Evolutionary conservation across 495 filamentous ascomycete species (phyloP), one percentile per base, ranked within the genome.

Genomic region (Hyaloscypha finlandica): DNA sequence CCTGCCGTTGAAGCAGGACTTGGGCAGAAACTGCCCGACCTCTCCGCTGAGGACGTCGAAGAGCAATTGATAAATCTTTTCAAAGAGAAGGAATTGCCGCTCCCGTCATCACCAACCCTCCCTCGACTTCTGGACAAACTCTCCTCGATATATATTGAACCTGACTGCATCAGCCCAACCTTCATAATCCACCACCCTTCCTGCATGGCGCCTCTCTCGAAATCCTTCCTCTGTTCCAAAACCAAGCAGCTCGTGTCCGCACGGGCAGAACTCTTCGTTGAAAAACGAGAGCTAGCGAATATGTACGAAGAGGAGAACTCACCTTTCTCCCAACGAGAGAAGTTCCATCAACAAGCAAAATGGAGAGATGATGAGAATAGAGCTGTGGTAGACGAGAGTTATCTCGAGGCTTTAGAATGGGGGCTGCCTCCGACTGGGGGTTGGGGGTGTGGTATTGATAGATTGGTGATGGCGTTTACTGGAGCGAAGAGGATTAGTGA

Each of bases 231-330:
- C 25, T 84, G 85, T 71, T 83, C 86, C 1, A 73, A 72, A 2
- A 91, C 85, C 0, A 77, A 81, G n/a, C 92, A 96, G 69, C 63
- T 76, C 8, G 78, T 87, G 9, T 88, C 93, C 3, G 91, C 92
- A 3, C 89, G 95, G 51, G 91, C 89, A 3, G 95, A 99, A 75
- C 86, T 99, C 45, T 98, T 97, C 78, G 85, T 97, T 72, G 74
- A 84, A 51, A 88, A 89, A 16, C 82, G 83, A 55, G 95, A 99
- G 73, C 78, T 96, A 37, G 91, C 94, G 9, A 99, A 99, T 76
- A 92, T 90, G 73, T 99, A 99, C 80, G 95, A 99, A 78, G 95
- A 99, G 79, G 95, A 99, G 78, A 99, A 98, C 77, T 91, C 91
- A 54, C 96, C 95, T 0, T 88, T 88, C 33, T 91, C 90, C 66